Percentiles rank a stretch among this genome's conserved stretches.
phyloP scores from a whole-genome alignment of 2,329 filamentous ascomycete genomes.

The Penicillium sp. region DNA sequence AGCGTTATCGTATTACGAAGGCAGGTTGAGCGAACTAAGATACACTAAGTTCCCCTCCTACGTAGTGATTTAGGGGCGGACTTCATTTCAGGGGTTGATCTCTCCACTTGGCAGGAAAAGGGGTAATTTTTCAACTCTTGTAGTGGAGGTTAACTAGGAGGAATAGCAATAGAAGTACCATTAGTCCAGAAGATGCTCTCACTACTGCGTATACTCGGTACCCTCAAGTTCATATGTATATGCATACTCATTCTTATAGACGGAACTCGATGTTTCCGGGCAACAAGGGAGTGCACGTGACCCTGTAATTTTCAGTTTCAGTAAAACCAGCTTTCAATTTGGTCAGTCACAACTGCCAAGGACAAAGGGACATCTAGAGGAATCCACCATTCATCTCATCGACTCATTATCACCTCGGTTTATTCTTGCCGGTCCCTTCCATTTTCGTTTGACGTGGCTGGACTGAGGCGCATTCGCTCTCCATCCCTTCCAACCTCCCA shows the following conservation, averaged over 20 bases:
- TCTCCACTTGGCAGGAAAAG: background rate
- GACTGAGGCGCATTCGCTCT: conserved; percentile 3
- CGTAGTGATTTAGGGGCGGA: background rate
- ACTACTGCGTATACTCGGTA: background rate
- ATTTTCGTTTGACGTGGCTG: background rate
- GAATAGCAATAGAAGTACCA: background rate
- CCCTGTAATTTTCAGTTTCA: background rate
- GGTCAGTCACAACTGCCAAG: background rate
- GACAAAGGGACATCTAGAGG: background rate
- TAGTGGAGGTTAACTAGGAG: background rate
- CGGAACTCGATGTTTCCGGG: background rate
- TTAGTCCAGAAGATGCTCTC: background rate
- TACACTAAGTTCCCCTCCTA: background rate
- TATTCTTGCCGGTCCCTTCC: background rate
- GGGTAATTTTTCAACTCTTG: background rate
- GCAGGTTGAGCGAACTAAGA: background rate
- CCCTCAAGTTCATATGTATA: background rate
- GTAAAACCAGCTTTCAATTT: background rate
- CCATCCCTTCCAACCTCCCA: background rate
- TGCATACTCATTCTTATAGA: background rate
- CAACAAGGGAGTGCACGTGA: background rate
- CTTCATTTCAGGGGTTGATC: background rate
- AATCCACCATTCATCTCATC: background rate
- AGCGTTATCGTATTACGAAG: conserved; percentile 15
- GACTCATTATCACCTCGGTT: background rate